Percentiles rank a stretch among this genome's conserved stretches.
phyloP scores from a whole-genome alignment of 2,329 filamentous ascomycete species.

The Arthroderma sp. region DNA sequence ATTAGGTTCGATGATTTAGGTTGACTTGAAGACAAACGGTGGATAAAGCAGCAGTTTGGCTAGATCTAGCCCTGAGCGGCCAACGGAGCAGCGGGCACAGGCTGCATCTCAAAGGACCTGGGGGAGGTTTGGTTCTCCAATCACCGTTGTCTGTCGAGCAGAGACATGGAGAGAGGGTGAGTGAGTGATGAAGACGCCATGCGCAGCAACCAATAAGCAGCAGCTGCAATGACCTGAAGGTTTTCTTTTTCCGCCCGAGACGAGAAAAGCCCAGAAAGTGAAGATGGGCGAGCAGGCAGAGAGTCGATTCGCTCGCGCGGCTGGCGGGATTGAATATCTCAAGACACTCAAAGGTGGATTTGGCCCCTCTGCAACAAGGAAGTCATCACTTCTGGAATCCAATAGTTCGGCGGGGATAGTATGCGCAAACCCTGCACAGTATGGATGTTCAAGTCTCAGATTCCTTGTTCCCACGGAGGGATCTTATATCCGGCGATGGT shows the following conservation, averaged over 20 bases:
- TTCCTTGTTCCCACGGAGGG: constrained; percentile 3
- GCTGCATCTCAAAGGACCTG: neutral
- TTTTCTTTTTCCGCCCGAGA: neutral
- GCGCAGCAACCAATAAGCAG: neutral
- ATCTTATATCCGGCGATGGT: neutral
- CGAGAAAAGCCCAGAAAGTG: too few relatives aligned
- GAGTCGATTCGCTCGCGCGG: neutral
- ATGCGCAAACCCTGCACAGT: constrained; percentile 1
- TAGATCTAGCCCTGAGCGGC: neutral
- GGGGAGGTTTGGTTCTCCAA: neutral
- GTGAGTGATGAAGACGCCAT: neutral
- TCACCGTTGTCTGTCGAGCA: neutral
- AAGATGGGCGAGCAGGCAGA: too few relatives aligned
- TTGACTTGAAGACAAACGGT: neutral
- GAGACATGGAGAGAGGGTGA: neutral
- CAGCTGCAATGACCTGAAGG: neutral
- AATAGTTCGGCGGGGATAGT: constrained; percentile 2
- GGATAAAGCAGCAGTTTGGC: neutral
- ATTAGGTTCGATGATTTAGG: neutral
- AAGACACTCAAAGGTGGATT: neutral
- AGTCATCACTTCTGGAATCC: constrained; percentile 4
- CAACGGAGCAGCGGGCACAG: neutral
- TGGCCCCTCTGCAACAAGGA: neutral
- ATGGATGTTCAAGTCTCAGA: constrained; percentile 1
- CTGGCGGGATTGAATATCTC: neutral